Conservation (phyloP, 2,329 filamentous ascomycete genomes). For the Alternaria consortialis region DNA sequence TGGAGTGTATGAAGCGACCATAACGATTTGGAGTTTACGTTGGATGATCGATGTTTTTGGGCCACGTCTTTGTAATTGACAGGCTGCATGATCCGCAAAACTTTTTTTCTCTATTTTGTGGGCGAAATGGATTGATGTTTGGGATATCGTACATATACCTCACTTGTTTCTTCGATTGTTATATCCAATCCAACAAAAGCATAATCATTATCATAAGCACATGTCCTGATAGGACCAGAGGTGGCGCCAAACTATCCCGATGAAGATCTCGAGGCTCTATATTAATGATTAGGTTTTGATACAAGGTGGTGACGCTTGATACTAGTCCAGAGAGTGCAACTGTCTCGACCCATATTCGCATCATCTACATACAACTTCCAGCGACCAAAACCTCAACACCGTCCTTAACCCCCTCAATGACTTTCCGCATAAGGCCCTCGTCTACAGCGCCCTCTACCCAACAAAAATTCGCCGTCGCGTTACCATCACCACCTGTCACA, state of each 20-base stretch:
- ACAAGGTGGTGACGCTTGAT: too few relatives aligned
- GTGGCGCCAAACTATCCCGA: too few relatives aligned
- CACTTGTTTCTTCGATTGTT: not conserved
- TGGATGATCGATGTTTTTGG: not conserved
- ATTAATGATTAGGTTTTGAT: too few relatives aligned
- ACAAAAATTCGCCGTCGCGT: conserved; percentile 51
- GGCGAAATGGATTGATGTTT: not conserved
- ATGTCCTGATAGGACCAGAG: not conserved
- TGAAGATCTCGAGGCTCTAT: too few relatives aligned
- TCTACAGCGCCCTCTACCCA: conserved; percentile 54
- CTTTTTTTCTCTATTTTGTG: not conserved
- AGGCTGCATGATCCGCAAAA: too few relatives aligned
- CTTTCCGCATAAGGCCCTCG: conserved; percentile 30
- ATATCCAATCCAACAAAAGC: not conserved
- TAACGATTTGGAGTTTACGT: not conserved
- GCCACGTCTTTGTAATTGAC: too few relatives aligned
- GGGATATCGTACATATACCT: not conserved
- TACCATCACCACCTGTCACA: conserved; percentile 57
- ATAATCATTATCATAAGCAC: not conserved
- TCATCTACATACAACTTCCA: too few relatives aligned
- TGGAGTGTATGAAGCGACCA: not conserved
- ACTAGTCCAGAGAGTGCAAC: too few relatives aligned
- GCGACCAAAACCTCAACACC: not conserved
- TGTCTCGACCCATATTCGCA: too few relatives aligned
- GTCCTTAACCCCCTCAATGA: conserved; percentile 20